These are phyloP conservation scores for Colletotrichum horii DNA, from an alignment of 2,329 filamentous ascomycete genomes.

Conservation along the genomic window DNA sequence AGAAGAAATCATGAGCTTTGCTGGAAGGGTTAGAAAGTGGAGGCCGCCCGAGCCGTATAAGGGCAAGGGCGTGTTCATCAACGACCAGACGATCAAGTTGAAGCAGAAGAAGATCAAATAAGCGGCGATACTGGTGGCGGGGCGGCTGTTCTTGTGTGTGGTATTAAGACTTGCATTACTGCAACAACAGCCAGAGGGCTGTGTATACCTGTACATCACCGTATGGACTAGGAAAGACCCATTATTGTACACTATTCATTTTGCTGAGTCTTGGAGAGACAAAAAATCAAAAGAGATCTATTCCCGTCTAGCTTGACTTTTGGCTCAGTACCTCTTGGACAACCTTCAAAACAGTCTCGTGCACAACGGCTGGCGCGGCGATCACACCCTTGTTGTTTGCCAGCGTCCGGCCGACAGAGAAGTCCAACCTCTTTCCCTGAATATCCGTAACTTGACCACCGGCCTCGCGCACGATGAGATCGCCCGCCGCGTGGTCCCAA, in stretches of 20 bases:
- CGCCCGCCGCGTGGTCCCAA: slow-evolving; percentile 97
- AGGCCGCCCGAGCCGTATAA: slow-evolving; percentile 96
- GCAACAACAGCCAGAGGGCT: neutral
- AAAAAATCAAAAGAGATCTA: neutral
- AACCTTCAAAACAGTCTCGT: slow-evolving; percentile 76
- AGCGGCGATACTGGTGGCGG: slow-evolving; percentile 26
- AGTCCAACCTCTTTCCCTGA: slow-evolving; percentile 83
- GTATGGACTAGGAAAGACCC: slow-evolving; percentile 9
- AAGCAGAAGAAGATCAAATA: slow-evolving; percentile 98
- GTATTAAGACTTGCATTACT: neutral
- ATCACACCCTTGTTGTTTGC: slow-evolving; percentile 93
- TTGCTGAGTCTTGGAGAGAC: neutral
- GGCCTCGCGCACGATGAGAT: slow-evolving; percentile 91
- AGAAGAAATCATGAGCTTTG: slow-evolving; percentile 88
- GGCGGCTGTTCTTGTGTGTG: neutral
- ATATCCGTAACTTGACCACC: slow-evolving; percentile 93
- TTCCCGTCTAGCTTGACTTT: slow-evolving; percentile 17
- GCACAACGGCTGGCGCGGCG: slow-evolving; percentile 79
- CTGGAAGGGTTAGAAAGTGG: slow-evolving; percentile 87
- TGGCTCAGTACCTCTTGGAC: slow-evolving; percentile 77
- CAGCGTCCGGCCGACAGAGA: slow-evolving; percentile 84
- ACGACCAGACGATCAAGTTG: slow-evolving; percentile 95
- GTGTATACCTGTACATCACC: slow-evolving; percentile 23
- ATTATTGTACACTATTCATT: slow-evolving; percentile 9
- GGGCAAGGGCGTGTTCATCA: slow-evolving; percentile 98